Evolutionary conservation across 1,284 basidiomycete genomes (phyloP).

Genomic region (Trichosporon coremiiforme): DNA sequence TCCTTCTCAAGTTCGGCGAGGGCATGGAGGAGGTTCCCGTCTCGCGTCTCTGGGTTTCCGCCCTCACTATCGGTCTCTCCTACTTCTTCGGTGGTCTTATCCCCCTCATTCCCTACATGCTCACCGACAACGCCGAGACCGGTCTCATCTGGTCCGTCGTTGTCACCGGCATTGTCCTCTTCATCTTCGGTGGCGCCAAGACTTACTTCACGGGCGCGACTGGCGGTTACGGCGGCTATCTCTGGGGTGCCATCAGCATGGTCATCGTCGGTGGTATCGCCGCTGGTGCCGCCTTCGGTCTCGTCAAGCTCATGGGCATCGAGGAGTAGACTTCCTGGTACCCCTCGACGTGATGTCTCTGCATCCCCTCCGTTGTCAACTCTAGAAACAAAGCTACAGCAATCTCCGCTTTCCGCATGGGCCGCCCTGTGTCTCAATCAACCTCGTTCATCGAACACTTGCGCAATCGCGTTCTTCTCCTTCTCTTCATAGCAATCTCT

Average conservation of each 20-base stretch:
- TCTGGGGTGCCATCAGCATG: conserved; percentile 88
- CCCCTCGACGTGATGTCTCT: background rate
- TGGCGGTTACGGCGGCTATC: conserved; percentile 62
- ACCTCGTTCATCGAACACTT: background rate
- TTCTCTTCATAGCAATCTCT: background rate
- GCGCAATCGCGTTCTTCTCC: background rate
- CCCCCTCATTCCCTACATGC: conserved; percentile 88
- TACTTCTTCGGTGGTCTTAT: conserved; percentile 76
- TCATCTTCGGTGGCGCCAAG: conserved; percentile 87
- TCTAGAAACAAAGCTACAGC: conserved; percentile 8
- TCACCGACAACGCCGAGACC: conserved; percentile 62
- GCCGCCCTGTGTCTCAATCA: no score
- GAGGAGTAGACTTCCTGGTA: conserved; percentile 34
- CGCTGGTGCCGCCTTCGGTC: conserved; percentile 78
- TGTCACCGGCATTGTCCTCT: conserved; percentile 78
- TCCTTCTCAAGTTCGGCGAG: conserved; percentile 89
- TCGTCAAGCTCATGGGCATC: conserved; percentile 75
- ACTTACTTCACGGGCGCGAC: conserved; percentile 81
- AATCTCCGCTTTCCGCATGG: background rate
- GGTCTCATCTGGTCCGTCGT: conserved; percentile 58
- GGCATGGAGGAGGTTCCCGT: conserved; percentile 83
- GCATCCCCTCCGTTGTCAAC: background rate
- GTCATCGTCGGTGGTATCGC: conserved; percentile 86
- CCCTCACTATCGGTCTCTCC: conserved; percentile 89
- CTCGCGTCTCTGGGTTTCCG: conserved; percentile 72